Conservation (phyloP, 805 yeast species). For the Scheffersomyces spartinae region DNA sequence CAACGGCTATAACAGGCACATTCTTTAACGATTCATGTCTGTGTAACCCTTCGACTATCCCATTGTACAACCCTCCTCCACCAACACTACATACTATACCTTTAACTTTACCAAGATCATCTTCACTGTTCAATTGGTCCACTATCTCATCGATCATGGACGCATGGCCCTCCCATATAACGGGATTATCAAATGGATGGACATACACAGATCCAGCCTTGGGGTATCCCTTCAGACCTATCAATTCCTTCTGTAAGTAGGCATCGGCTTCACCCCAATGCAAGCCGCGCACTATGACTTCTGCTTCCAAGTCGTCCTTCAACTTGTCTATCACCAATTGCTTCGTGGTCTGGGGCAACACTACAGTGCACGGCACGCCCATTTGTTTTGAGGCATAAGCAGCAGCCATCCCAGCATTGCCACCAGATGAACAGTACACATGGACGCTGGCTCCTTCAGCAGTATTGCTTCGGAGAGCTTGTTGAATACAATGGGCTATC, state of each 20-base stretch:
- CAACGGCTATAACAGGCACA: conserved; percentile 39
- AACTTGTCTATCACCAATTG: conserved; percentile 32
- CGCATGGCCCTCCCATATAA: conserved; percentile 47
- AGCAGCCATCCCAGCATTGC: conserved; percentile 46
- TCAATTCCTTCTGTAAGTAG: conserved; percentile 20
- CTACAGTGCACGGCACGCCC: conserved; percentile 41
- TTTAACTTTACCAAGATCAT: conserved; percentile 15
- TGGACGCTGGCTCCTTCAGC: conserved; percentile 18
- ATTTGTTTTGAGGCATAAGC: conserved; percentile 31
- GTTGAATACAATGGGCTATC: conserved; percentile 34
- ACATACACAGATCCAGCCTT: conserved; percentile 32
- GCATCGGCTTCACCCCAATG: conserved; percentile 41
- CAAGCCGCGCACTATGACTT: conserved; percentile 33
- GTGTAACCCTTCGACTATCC: conserved; percentile 34
- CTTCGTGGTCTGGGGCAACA: conserved; percentile 43
- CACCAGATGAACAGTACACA: conserved; percentile 44
- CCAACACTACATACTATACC: conserved; percentile 45
- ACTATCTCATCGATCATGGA: conserved; percentile 35
- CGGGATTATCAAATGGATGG: conserved; percentile 42
- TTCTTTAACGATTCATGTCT: conserved; percentile 17
- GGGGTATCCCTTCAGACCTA: conserved; percentile 8
- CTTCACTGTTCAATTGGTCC: conserved; percentile 11
- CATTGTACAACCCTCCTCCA: conserved; percentile 48
- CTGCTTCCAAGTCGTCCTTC: conserved; percentile 38
- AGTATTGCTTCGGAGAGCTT: conserved; percentile 16